These are phyloP conservation scores for Tephrocybe sp. DNA, from an alignment of 768 basidiomycete species.

Conservation along the genomic window DNA sequence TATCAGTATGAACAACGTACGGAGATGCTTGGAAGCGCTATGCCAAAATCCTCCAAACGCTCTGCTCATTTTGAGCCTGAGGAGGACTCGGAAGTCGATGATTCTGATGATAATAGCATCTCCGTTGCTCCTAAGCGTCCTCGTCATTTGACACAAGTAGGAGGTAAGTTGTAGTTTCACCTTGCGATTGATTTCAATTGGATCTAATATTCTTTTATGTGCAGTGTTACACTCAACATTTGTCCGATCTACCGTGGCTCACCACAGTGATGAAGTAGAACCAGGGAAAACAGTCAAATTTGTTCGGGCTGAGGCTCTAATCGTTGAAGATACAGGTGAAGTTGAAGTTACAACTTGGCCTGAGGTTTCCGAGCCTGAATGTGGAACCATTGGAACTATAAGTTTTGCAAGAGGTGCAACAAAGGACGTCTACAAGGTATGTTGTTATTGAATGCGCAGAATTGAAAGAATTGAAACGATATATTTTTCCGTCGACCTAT, in stretches of 20 bases:
- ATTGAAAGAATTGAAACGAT: too few species aligned
- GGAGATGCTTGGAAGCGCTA: neutral
- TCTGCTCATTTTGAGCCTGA: too few species aligned
- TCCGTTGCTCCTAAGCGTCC: neutral
- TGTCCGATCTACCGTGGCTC: neutral
- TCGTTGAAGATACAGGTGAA: neutral
- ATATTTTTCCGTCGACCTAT: neutral
- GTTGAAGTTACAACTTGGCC: neutral
- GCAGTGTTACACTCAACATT: neutral
- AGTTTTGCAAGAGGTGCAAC: neutral
- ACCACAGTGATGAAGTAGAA: neutral
- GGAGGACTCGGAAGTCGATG: neutral
- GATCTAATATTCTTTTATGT: too few species aligned
- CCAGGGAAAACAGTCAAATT: neutral
- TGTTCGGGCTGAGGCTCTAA: neutral
- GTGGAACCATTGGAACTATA: neutral
- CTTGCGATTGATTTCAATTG: neutral
- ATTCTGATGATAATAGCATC: neutral
- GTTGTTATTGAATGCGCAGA: neutral
- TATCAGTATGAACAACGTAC: neutral
- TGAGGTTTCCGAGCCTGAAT: neutral
- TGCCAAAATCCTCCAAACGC: too few species aligned
- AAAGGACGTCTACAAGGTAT: neutral
- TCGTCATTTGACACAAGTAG: neutral
- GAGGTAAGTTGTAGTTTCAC: neutral